These are phyloP conservation scores for Phellopilus nigrolimitatus DNA, from an alignment of 1,284 basidiomycete species.

Conservation along the genomic window DNA sequence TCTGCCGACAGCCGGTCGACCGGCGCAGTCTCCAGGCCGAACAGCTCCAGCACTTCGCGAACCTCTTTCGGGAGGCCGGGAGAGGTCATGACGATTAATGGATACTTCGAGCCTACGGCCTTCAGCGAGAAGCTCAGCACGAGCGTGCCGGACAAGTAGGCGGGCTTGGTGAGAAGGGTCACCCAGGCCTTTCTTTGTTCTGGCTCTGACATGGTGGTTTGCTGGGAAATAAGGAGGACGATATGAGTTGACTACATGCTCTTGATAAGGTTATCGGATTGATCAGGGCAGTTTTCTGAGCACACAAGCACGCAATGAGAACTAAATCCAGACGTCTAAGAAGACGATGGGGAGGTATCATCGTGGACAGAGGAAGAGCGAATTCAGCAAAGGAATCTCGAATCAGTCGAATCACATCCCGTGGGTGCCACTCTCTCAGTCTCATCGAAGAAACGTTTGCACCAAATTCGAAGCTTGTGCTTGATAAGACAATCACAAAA, in stretches of 20 bases:
- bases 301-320: too few species aligned
- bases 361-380: too few species aligned
- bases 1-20: conserved; percentile 54
- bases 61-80: conserved; percentile 51
- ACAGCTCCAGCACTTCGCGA: conserved; percentile 47
- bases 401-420: too few species aligned
- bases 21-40: conserved; percentile 52
- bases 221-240: background rate
- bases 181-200: conserved; percentile 47
- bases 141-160: conserved; percentile 73
- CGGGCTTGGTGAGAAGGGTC: conserved; percentile 61
- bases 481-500: background rate
- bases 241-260: too few species aligned
- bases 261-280: too few species aligned
- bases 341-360: too few species aligned
- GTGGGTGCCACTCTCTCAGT: too few species aligned
- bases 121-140: conserved; percentile 68
- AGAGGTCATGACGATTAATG: conserved; percentile 81
- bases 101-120: conserved; percentile 63
- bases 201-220: background rate
- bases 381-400: too few species aligned
- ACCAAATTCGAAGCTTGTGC: background rate
- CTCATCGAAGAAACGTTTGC: too few species aligned
- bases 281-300: too few species aligned
- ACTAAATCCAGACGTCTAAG: too few species aligned